Base-by-base conservation (phyloP, 805 yeast species). In the Kockiozyma suomiensis region DNA sequence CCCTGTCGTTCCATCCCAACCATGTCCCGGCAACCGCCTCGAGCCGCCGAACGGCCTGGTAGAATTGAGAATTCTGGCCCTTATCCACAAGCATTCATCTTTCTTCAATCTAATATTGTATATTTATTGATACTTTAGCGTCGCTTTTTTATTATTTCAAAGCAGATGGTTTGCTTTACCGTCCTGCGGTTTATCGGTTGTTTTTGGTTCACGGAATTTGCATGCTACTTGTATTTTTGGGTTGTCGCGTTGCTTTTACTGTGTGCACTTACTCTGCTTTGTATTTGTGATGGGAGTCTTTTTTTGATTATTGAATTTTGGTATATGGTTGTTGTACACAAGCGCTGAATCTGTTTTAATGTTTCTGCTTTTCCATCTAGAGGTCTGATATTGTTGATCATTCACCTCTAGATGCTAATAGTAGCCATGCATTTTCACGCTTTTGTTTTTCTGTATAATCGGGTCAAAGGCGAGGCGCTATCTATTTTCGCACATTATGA, bases 31-130 rank as follows among this genome's bases (percentile, higher is more conserved):
- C 38, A 32, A 30, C 47, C 10, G 54, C 49, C 52, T 37, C 61
- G 23, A 41, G 47, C 40, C 50, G 55, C 30, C 50, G 65, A 37
- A 38, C 46, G 33, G 65, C 50, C 32, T 61, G 65, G 65, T 61
- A 58, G 42, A 21, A 15, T 21, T 26, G 8, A 15, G 26, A 15
- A 8, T 13, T 13, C 30, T 7, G 50, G 28, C 38, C 3, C 25
- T 28, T n/a, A 15, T 46, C 42, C 43, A 33, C 52, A 3, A 21
- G 10, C 33, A 6, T 10, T 10, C 15, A 17, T 32, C 30, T 23
- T 10, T 7, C 21, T 19, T 26, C 21, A 25, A 17, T 45, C 33
- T 23, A 23, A 19, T 38, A 52, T 45, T 40, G 53, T 49, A 49
- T 23, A 17, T 51, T 51, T 51, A 51, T 51, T 40, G 19, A 32